These are phyloP conservation scores for Pichia ethanolica DNA, from an alignment of 805 yeast species.

Conservation along the genomic window DNA sequence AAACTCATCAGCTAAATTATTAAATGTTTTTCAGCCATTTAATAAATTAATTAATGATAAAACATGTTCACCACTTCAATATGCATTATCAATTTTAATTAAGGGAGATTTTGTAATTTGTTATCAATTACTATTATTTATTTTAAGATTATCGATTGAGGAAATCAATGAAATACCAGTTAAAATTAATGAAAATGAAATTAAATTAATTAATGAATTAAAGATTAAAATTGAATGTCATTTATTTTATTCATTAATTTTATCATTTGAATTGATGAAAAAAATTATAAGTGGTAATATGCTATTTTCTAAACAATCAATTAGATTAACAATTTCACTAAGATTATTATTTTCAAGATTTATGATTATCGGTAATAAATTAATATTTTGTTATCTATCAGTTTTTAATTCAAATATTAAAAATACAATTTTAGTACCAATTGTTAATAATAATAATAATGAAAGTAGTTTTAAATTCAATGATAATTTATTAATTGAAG, in stretches of 20 bases:
- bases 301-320: background rate
- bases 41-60: background rate
- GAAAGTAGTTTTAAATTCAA: background rate
- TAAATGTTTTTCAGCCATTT: background rate
- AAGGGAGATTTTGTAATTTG: conserved; percentile 3
- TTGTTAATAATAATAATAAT: background rate
- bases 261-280: conserved; percentile 2
- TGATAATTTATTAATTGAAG: background rate
- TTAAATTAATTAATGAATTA: background rate
- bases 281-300: conserved; percentile 2
- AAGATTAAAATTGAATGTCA: conserved; percentile 4
- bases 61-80: background rate
- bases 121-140: conserved; percentile 2
- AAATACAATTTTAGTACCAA: background rate
- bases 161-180: conserved; percentile 3
- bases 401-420: background rate
- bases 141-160: conserved; percentile 4
- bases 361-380: background rate
- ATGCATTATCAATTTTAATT: background rate
- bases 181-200: background rate
- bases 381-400: background rate
- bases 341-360: conserved; percentile 2
- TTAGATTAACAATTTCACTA: background rate
- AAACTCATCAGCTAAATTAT: background rate
- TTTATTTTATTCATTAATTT: background rate